phyloP scores from a whole-genome alignment of 805 yeast species.

The Kluyveromyces starmeri region DNA sequence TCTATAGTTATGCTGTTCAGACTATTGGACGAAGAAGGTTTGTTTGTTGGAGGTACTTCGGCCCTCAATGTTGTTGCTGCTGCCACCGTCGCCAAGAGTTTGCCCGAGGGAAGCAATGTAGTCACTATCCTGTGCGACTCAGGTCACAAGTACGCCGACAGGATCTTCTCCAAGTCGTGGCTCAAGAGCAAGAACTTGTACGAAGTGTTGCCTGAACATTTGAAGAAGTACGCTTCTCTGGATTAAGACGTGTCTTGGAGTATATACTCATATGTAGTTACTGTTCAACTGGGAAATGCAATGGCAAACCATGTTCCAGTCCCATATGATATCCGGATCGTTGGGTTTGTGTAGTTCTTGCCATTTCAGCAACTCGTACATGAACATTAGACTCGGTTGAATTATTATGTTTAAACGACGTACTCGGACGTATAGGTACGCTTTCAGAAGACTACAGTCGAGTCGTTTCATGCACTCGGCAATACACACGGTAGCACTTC shows the following conservation, averaged over 20 bases:
- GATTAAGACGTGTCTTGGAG: too few species aligned
- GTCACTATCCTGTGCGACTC: conserved; percentile 88
- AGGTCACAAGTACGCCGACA: conserved; percentile 80
- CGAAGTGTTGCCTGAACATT: conserved; percentile 57
- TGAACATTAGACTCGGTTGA: conserved; percentile 85
- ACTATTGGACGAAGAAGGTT: conserved; percentile 80
- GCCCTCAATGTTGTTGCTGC: conserved; percentile 91
- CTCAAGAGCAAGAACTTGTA: conserved; percentile 58
- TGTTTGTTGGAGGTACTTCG: conserved; percentile 84
- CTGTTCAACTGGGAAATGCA: conserved; percentile 72
- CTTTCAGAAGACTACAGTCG: conserved; percentile 57
- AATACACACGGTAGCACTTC: conserved; percentile 92
- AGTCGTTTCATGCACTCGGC: conserved; percentile 87
- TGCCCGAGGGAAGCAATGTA: conserved; percentile 74
- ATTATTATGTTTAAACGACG: conserved; percentile 84
- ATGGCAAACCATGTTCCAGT: conserved; percentile 82
- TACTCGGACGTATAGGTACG: conserved; percentile 83
- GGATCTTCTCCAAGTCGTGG: conserved; percentile 74
- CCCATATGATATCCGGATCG: conserved; percentile 40
- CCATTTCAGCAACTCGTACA: conserved; percentile 75
- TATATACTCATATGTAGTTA: conserved; percentile 44
- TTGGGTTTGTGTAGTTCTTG: conserved; percentile 26
- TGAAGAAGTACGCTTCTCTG: conserved; percentile 55
- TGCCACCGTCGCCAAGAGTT: conserved; percentile 55
- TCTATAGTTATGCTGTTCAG: conserved; percentile 79